Evolutionary conservation across 352 stramenopile genomes (phyloP), one percentile per base, ranked within the genome.

Genomic region (Phytophthora vignae): DNA sequence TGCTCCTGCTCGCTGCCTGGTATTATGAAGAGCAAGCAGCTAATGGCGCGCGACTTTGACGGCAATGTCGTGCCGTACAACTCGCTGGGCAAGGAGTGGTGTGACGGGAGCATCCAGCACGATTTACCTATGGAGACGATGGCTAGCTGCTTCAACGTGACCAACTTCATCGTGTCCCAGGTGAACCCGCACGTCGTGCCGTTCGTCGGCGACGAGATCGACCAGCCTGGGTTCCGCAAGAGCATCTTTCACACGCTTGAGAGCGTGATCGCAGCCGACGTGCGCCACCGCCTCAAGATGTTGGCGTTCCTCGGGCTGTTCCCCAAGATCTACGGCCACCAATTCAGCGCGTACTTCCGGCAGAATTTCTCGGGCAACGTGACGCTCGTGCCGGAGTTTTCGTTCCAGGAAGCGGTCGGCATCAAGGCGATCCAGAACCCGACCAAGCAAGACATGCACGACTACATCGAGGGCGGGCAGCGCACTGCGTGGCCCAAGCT

Each of bases 301-400:
- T 69, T 93, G 58, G 82, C 84, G 25, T 89, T 95, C 67, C 71
- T 98, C 11, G 95, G 95, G 1, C 68, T 98, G 5, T 97, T 95
- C 61, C 82, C 90, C 7, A 88, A 86, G 64, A 90, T 91, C 68
- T 90, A 93, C 61, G 84, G 83, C 15, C 93, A 98, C 74, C 83
- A 90, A 57, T 87, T 87, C 67, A 90, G 79, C 60, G 82, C 74
- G 48, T 91, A 82, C 73, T 85, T 98, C 81, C 88, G 91, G 49
- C 94, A 98, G 83, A 97, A 98, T 73, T 99, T 99, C 76, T 96
- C 98, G 52, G 97, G 97, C 15, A 98, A 99, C 75, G 93, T 99
- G 49, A 99, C 97, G 10, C 82, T 99, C 55, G 95, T 98, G 74
- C 83, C 90, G 7, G 89, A 92, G 31, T 93, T 98, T 72, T 83